Evolutionary conservation across 768 basidiomycete genomes (phyloP), one percentile per base, ranked within the genome.

Genomic region (Lactarius quietus): DNA sequence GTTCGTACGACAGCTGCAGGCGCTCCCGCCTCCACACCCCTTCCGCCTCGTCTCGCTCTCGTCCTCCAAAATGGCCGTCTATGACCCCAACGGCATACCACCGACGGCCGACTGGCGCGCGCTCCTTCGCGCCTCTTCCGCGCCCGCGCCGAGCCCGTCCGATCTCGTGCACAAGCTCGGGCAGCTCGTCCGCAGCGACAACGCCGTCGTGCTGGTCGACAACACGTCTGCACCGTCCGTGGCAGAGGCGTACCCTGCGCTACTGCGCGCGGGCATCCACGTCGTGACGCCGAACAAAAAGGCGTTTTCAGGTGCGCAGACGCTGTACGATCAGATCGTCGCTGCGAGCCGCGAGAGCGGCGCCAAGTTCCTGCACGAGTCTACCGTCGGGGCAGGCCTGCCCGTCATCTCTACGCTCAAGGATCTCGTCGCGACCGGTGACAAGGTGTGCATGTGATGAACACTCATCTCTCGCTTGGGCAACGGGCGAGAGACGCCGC

Each of bases 231-330:
- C 91, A 38, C 89, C 93, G 43, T 81, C 79, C 17, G 84, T 98
- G 23, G 95, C 96, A 2, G 79, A 79, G 28, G 72, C 88, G 60
- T 99, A 98, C 76, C 93, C 97, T 0, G 77, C 78, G 41, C 90
- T 95, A 78, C 78, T 98, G 52, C 78, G 79, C 57, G 83, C 83
- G 5, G 95, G 95, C 3, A 83, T 98, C 65, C 84, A 88, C 72
- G 86, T 99, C 70, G 86, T 96, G 54, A 99, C 97, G 1, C 96
- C 97, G 18, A 99, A 98, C 82, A 99, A 99, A 77, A 98, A 98
- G 77, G 97, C 91, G 0, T 93, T 88, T 73, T 95, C 93, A 17
- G 88, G 89, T 0, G 80, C 85, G 23, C 78, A 86, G 33, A 71
- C 69, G 23, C 78, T 97, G 41, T 98, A 90, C 73, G 78, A 89